phyloP scores from a whole-genome alignment of 352 stramenopile species.

The Elongisporangium anandrum region DNA sequence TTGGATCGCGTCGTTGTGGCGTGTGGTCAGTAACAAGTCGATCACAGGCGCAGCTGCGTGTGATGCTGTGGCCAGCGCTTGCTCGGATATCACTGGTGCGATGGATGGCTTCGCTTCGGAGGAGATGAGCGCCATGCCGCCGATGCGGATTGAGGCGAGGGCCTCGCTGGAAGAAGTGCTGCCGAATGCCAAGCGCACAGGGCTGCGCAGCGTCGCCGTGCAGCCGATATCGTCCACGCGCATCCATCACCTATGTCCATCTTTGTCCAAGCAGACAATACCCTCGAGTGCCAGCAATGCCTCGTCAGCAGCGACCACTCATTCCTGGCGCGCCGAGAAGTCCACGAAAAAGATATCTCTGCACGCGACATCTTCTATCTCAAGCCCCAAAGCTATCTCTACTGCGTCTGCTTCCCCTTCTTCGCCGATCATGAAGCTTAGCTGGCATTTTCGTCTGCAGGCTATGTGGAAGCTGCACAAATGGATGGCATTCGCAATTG shows the following conservation, averaged over 20 bases:
- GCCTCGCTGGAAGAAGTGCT: background rate
- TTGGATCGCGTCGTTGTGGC: background rate
- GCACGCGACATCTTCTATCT: background rate
- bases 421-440: constrained; percentile 1
- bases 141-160: background rate
- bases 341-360: background rate
- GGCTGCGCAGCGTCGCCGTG: constrained; percentile 46
- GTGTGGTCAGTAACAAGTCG: background rate
- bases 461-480: constrained; percentile 1
- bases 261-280: constrained; percentile 6
- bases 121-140: background rate
- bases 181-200: constrained; percentile 9
- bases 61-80: background rate
- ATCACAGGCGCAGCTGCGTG: background rate
- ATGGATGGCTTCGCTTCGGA: background rate
- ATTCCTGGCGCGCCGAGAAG: constrained; percentile 1
- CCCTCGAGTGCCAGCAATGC: background rate
- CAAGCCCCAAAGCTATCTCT: constrained; percentile 1
- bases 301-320: background rate
- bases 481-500: constrained; percentile 1
- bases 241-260: constrained; percentile 25
- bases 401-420: constrained; percentile 27
- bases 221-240: constrained; percentile 32
- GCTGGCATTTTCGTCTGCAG: constrained; percentile 20
- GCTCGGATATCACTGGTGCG: background rate